Percentiles rank a stretch among this genome's conserved stretches.
Conservation (phyloP, 352 stramenopile species). For the Blastocystis sp. region DNA sequence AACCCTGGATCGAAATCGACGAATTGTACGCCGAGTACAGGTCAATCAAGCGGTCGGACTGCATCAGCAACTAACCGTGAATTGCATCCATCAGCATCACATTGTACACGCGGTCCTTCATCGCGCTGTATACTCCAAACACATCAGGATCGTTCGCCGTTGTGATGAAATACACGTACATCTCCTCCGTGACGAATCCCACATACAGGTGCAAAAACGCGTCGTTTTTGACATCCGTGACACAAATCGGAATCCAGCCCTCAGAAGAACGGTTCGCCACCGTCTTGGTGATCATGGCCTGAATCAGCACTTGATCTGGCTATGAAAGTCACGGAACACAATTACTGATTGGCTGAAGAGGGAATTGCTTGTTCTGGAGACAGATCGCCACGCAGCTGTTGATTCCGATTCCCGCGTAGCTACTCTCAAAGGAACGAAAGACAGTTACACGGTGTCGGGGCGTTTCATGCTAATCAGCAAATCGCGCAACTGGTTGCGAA, state of each 20-base stretch:
- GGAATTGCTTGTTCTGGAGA: conserved; percentile 38
- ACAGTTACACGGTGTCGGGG: conserved; percentile 8
- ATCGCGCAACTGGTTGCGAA: not conserved
- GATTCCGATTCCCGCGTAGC: conserved; percentile 35
- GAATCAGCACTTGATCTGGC: conserved; percentile 43
- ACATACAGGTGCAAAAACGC: conserved; percentile 60
- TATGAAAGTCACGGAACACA: not conserved
- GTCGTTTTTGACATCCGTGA: conserved; percentile 24
- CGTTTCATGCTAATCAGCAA: not conserved
- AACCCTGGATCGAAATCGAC: not conserved
- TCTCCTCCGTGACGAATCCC: conserved; percentile 48
- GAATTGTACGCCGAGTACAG: conserved; percentile 55
- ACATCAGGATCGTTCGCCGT: conserved; percentile 39
- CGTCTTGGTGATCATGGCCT: conserved; percentile 29
- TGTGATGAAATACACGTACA: conserved; percentile 58
- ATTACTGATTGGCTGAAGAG: conserved; percentile 41
- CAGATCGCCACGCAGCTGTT: conserved; percentile 6
- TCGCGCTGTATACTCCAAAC: conserved; percentile 20
- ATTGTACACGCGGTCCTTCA: conserved; percentile 36
- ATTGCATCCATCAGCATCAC: not conserved
- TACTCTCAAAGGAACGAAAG: not conserved
- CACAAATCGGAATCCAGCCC: conserved; percentile 50
- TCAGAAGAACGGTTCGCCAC: conserved; percentile 35
- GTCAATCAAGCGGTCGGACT: conserved; percentile 35
- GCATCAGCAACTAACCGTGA: conserved; percentile 11